Evolutionary conservation across 805 yeast species (phyloP).

Genomic region (Metschnikowia baotianmanensis): DNA sequence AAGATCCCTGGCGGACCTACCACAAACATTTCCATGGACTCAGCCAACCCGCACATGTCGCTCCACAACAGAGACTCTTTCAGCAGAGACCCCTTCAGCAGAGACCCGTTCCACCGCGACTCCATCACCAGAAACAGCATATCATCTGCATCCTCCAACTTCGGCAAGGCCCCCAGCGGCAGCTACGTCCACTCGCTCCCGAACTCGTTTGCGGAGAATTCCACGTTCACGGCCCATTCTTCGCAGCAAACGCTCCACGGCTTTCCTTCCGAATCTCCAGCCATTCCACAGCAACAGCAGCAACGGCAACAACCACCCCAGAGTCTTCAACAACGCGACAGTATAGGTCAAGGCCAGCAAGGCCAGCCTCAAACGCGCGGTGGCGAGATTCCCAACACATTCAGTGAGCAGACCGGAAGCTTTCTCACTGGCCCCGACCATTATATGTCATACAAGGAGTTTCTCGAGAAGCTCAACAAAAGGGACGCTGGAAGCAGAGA

Average conservation of each 20-base stretch:
- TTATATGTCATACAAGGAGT: conserved; percentile 43
- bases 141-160: conserved; percentile 7
- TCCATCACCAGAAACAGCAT: conserved; percentile 7
- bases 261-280: conserved; percentile 1
- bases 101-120: conserved; percentile 2
- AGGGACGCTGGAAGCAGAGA: conserved; percentile 13
- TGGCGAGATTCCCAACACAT: background rate
- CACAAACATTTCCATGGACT: conserved; percentile 51
- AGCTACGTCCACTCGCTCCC: conserved; percentile 9
- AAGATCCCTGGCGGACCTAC: conserved; percentile 47
- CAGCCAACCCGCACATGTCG: conserved; percentile 29
- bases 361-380: background rate
- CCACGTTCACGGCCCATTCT: conserved; percentile 3
- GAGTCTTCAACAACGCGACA: background rate
- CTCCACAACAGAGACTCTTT: conserved; percentile 11
- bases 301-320: too few species aligned
- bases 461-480: conserved; percentile 27
- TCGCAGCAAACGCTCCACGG: conserved; percentile 11
- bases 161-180: background rate
- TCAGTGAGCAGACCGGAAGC: background rate
- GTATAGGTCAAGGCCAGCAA: background rate
- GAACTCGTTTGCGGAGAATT: conserved; percentile 10
- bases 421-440: conserved; percentile 35
- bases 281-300: background rate
- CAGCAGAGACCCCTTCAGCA: background rate